Base-by-base conservation (phyloP, 164 flowering plant genomes). In the Kingdonia uniflora region DNA sequence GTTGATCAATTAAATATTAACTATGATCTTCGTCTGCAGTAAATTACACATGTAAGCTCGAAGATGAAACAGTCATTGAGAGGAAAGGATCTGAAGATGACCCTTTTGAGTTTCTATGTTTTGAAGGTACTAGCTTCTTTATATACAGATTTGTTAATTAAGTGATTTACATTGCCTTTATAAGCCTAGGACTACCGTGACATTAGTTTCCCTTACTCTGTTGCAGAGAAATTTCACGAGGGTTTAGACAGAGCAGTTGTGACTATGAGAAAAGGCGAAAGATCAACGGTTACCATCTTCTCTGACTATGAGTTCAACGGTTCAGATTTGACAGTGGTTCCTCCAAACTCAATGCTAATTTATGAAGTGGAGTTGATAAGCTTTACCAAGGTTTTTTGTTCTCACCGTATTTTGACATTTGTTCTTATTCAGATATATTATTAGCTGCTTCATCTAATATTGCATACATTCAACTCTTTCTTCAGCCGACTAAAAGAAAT, bases 191-290 rank as follows among this genome's bases (percentile, higher is more conserved):
- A 21, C 24, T n/a, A 48, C 14, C 22, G 13, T 46, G 43, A 17
- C 8, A 13, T 14, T 24, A 35, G 50, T 42, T 42, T 56, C 43
- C 37, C 6, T 24, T 45, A 20, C 21, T 24, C 22, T 66, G 16
- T 52, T 53, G 24, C 64, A 73, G 81, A 68, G 46, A 66, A 77
- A 59, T 51, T 77, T 25, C 23, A 57, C 52, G 79, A 72, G 20
- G 73, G 77, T 22, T 59, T 81, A 57, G 79, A 73, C 39, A 56
- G 77, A 52, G 80, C 82, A 24, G 63, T 75, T 26, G 59, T 70
- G 69, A 78, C 80, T 7, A 81, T 78, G 87, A 74, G 51, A 49
- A 76, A 71, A 60, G 81, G 75, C 12, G 81, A 77, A 65, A 55
- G 49, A 11, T 69, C 76, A 7, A 8, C 50, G 1, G 69, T 81